A percentile compares a stretch with the other conserved stretches of the same genome.
Evolutionary conservation across 495 filamentous ascomycete genomes (phyloP).

Genomic region (Chaetomium tenue): DNA sequence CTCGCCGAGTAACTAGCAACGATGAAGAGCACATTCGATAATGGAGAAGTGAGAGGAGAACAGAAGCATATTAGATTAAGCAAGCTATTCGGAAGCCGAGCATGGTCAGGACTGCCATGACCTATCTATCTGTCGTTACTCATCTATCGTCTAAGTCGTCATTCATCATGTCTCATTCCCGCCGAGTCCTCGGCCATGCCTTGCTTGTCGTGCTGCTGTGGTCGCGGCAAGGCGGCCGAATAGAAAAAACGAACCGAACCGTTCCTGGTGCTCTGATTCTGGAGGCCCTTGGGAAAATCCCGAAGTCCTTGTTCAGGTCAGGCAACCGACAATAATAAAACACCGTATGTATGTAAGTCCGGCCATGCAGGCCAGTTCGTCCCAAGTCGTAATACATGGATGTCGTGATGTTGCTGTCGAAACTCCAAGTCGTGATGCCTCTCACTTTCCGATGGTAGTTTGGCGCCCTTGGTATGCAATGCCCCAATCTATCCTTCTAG

Average conservation of each 20-base stretch:
- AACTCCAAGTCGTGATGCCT: too few relatives aligned
- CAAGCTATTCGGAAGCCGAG: conserved; percentile 10
- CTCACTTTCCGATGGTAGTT: too few relatives aligned
- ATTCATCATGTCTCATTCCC: conserved; percentile 19
- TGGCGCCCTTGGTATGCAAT: too few relatives aligned
- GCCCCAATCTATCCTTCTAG: too few relatives aligned
- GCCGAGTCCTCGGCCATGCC: neutral
- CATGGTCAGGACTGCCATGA: neutral
- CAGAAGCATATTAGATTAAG: conserved; percentile 22
- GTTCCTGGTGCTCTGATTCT: neutral
- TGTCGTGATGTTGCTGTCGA: too few relatives aligned
- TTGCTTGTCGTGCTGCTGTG: neutral
- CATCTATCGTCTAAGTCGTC: conserved; percentile 25
- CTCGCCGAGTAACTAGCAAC: too few relatives aligned
- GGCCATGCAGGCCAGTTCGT: conserved; percentile 16
- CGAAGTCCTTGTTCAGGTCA: neutral
- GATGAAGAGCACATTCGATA: neutral
- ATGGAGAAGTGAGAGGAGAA: neutral
- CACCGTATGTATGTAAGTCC: neutral
- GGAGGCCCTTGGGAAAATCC: neutral
- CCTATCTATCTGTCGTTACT: conserved; percentile 24
- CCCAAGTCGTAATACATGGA: too few relatives aligned
- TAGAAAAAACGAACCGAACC: neutral
- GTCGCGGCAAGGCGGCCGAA: neutral
- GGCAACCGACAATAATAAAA: too few relatives aligned